Evolutionary conservation across 805 yeast species (phyloP).

Genomic region (Spathaspora arborariae): DNA sequence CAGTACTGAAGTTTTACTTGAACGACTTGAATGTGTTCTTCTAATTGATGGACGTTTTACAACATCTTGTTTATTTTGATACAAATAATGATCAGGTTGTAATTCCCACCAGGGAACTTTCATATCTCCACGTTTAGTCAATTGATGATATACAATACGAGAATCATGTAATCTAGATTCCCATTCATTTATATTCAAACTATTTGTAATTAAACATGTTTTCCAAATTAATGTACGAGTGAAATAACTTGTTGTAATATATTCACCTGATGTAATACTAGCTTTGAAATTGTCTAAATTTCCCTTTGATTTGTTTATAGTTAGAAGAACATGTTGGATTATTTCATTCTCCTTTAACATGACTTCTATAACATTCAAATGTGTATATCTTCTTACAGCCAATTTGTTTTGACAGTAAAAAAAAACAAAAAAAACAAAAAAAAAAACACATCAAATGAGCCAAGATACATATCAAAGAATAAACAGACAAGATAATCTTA

Average conservation of each 20-base stretch:
- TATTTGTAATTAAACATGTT: conserved; percentile 31
- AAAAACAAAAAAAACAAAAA: neutral
- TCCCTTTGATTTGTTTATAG: conserved; percentile 34
- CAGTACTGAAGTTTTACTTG: neutral
- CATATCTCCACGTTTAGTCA: conserved; percentile 25
- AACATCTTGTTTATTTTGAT: conserved; percentile 13
- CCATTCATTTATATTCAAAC: conserved; percentile 34
- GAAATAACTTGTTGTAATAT: conserved; percentile 19
- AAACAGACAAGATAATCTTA: no score
- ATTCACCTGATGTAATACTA: conserved; percentile 27
- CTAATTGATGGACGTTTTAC: conserved; percentile 10
- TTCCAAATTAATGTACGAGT: conserved; percentile 38
- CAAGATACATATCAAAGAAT: no score
- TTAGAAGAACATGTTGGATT: conserved; percentile 33
- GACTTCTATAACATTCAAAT: neutral
- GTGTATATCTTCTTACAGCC: neutral
- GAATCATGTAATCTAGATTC: conserved; percentile 22
- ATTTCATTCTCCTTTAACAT: conserved; percentile 30
- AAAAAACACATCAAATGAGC: neutral
- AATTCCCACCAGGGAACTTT: conserved; percentile 36
- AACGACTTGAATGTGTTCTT: neutral
- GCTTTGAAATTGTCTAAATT: conserved; percentile 20
- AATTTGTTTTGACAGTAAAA: neutral
- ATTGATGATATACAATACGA: conserved; percentile 33
- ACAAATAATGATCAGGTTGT: conserved; percentile 26